A percentile compares a stretch with the other conserved stretches of the same genome.
Evolutionary conservation across 2,329 filamentous ascomycete genomes (phyloP).

Genomic region (Chaetomium sp.): DNA sequence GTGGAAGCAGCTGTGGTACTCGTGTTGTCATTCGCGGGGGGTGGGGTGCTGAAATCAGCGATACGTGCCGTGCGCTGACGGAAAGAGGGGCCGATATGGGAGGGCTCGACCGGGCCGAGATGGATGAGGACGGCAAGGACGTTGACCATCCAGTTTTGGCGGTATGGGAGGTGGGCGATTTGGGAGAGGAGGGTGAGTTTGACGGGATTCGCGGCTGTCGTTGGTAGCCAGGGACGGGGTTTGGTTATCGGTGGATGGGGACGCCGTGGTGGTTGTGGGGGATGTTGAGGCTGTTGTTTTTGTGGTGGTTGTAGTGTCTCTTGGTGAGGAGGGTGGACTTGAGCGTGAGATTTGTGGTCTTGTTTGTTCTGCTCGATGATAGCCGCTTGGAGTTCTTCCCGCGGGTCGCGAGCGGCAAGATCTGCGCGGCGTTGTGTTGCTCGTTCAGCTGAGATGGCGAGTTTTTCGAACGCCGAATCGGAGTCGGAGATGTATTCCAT

Average conservation of each 20-base stretch:
- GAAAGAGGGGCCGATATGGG: constrained; percentile 42
- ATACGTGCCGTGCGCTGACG: constrained; percentile 48
- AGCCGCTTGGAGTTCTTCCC: constrained; percentile 5
- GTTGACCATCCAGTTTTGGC: constrained; percentile 53
- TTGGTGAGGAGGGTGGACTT: neutral
- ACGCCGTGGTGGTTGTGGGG: neutral
- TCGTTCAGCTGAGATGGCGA: constrained; percentile 11
- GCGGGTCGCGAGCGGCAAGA: neutral
- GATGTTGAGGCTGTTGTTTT: neutral
- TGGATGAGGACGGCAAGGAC: constrained; percentile 45
- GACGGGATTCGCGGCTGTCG: constrained; percentile 37
- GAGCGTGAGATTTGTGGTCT: neutral
- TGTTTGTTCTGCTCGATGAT: constrained; percentile 1
- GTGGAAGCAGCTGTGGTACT: no score
- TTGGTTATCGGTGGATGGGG: constrained; percentile 1
- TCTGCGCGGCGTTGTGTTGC: constrained; percentile 12
- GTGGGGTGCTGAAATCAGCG: constrained; percentile 41
- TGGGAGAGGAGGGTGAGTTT: constrained; percentile 46
- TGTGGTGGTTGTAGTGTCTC: neutral
- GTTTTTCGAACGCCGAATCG: constrained; percentile 24
- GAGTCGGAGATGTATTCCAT: constrained; percentile 15
- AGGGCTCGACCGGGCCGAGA: constrained; percentile 43
- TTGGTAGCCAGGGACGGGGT: constrained; percentile 36
- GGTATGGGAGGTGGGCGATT: constrained; percentile 48
- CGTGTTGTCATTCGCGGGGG: no score